Base-by-base conservation (phyloP, 306 rosid species). In the Erythrophleum fordii region DNA sequence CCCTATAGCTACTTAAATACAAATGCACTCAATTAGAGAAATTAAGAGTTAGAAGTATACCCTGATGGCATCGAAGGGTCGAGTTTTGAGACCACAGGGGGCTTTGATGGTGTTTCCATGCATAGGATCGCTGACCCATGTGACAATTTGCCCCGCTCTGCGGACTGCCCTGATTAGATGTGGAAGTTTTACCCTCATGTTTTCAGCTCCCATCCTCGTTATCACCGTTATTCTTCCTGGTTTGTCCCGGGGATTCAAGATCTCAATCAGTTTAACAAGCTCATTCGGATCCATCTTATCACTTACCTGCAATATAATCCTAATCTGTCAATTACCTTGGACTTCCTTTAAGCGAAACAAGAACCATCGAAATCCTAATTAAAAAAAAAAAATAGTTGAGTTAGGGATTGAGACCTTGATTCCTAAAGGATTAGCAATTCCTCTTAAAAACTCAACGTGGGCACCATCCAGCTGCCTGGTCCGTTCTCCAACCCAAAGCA, bases 41-140 rank as follows among this genome's bases (percentile, higher is more conserved):
- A 48, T 61, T 41, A 58, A 69, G 60, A 49, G 7, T 6, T 4
- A 77, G 78, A 48, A 55, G 0, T 73, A n/a, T 86, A 92, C 97
- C 91, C 87, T 77, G 83, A 93, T 93, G 37, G 94, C 75, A 73
- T 93, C 94, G 69, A 93, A 93, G 66, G 97, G 93, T 67, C 97
- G 97, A 73, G 97, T 93, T 83, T 93, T 93, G 85, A 91, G 97
- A 74, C 97, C 97, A 41, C 97, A 91, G 0, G 97, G 94, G 70
- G 97, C 97, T 72, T 91, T 91, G 14, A 93, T 91, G 69, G 97
- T 93, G 87, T 93, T 93, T 26, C 97, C 97, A 72, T 93, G 97
- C 97, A 93, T 93, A 26, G 97, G 97, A 81, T 93, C 97, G 17
- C 92, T 87, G 78, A 93, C 97, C 97, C 97, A 93, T 51, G 97